These are phyloP conservation scores for Rosellinia necatrix DNA, from an alignment of 2,329 filamentous ascomycete genomes.

Conservation along the genomic window DNA sequence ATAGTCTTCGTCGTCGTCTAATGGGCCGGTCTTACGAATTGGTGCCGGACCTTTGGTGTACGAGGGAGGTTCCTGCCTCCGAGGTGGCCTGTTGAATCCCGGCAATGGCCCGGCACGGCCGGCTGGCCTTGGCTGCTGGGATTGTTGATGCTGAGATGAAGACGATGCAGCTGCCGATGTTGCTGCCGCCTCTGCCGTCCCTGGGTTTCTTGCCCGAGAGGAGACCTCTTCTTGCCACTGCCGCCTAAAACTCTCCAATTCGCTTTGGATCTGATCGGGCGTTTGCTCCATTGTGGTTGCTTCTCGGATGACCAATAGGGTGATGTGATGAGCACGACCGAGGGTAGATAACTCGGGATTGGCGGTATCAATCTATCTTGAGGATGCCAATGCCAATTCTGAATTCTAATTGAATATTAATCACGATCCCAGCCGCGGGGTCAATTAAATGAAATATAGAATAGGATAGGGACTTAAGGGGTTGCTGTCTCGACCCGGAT, in stretches of 20 bases:
- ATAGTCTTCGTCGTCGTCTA: conserved; percentile 43
- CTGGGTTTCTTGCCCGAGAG: conserved; percentile 44
- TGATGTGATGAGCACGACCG: not conserved
- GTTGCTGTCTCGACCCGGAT: not conserved
- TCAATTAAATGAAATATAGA: not conserved
- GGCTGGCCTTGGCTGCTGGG: conserved; percentile 17
- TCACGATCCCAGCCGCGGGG: not conserved
- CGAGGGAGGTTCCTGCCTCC: conserved; percentile 22
- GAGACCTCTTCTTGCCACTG: conserved; percentile 84
- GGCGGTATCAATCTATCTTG: not conserved
- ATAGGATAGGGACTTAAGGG: not conserved
- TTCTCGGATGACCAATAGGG: not conserved
- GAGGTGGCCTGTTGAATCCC: conserved; percentile 23
- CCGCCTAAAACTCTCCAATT: conserved; percentile 83
- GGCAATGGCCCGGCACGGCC: conserved; percentile 18
- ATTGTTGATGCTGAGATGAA: conserved; percentile 19
- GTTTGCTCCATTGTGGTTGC: conserved; percentile 35
- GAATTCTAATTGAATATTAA: not conserved
- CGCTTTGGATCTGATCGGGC: conserved; percentile 56
- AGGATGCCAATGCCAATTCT: not conserved
- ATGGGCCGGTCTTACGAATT: conserved; percentile 12
- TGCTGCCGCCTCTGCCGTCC: not conserved
- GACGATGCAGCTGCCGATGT: conserved; percentile 19
- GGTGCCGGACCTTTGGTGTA: conserved; percentile 30
- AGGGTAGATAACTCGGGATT: not conserved